Evolutionary conservation across 805 yeast species (phyloP).

Genomic region (Candida ficus): DNA sequence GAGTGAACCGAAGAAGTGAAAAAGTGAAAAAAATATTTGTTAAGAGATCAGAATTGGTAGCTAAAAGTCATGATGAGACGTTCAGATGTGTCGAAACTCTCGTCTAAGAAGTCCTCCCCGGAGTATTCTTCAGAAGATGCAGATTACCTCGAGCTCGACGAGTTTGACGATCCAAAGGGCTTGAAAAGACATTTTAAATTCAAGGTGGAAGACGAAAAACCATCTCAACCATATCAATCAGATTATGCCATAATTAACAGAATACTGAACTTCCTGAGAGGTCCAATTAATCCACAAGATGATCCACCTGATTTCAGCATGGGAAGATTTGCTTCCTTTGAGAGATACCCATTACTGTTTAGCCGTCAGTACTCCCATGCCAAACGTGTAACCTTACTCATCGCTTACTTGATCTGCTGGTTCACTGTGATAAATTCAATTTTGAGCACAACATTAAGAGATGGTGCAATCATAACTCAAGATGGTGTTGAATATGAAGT

Average conservation of each 20-base stretch:
- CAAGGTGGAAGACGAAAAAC: not conserved
- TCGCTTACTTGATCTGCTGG: slow-evolving; percentile 5
- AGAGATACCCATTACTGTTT: slow-evolving; percentile 7
- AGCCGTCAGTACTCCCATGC: not conserved
- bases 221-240: not conserved
- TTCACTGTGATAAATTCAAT: not conserved
- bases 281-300: slow-evolving; percentile 1
- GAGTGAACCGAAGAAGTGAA: not conserved
- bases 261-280: not conserved
- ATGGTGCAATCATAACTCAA: not conserved
- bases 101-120: not conserved
- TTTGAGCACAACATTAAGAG: slow-evolving; percentile 1
- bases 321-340: slow-evolving; percentile 4
- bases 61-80: not conserved
- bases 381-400: not conserved
- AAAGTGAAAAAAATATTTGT: not conserved
- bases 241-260: not conserved
- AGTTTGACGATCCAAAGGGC: not conserved
- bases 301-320: slow-evolving; percentile 6
- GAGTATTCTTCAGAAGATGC: not conserved
- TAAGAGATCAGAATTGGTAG: not conserved
- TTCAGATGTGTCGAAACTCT: not conserved
- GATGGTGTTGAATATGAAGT: slow-evolving; percentile 12
- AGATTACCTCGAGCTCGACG: not conserved
- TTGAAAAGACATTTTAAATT: not conserved